Evolutionary conservation across 2,329 filamentous ascomycete species (phyloP).

Genomic region (Sphaerulina populicola): DNA sequence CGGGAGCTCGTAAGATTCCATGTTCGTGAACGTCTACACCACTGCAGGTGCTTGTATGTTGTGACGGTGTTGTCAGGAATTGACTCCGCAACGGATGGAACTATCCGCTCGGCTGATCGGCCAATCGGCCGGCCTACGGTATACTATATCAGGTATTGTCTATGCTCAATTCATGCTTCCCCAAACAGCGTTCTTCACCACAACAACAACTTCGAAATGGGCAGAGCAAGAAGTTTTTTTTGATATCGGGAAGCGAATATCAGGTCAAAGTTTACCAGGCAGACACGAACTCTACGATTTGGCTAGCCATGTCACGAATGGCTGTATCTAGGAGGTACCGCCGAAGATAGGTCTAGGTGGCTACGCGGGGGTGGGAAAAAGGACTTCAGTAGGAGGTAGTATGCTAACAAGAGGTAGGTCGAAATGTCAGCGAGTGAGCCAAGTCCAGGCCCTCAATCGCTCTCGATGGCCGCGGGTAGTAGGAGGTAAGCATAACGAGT

Average conservation of each 20-base stretch:
- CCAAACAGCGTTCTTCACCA: neutral
- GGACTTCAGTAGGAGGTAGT: neutral
- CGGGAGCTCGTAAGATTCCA: neutral
- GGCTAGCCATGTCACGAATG: neutral
- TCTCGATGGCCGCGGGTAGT: neutral
- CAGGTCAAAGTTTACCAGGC: neutral
- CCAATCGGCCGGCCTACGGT: neutral
- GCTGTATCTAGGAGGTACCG: neutral
- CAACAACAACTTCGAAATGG: neutral
- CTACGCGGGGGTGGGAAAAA: neutral
- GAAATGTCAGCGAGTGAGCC: neutral
- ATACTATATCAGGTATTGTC: neutral
- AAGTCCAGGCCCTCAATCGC: neutral
- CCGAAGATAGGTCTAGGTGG: neutral
- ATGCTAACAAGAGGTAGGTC: neutral
- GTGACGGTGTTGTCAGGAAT: neutral
- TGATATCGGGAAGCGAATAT: neutral
- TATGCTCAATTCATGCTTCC: neutral
- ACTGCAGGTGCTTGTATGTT: neutral
- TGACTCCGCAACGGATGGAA: neutral
- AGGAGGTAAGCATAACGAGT: neutral
- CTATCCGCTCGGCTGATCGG: neutral
- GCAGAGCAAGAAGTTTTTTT: neutral
- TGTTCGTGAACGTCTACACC: neutral
- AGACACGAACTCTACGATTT: neutral